Base-by-base conservation (phyloP, 805 yeast genomes). In the Teunomyces lycoperdinae region DNA sequence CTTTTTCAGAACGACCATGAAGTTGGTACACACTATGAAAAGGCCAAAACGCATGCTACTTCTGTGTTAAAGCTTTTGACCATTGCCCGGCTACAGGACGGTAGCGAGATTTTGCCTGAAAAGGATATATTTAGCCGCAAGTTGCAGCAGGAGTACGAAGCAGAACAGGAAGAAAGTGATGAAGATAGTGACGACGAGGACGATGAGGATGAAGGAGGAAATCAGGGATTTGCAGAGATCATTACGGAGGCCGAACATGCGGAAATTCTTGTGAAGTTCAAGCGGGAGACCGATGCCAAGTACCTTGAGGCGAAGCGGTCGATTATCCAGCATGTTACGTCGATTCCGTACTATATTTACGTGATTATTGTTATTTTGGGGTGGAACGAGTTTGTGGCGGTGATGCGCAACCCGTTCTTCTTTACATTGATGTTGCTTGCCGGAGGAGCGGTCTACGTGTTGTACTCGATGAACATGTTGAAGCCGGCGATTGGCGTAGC, bases 351-450 rank as follows among this genome's bases (percentile, higher is more conserved):
- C 54, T 94, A 85, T 73, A 81, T 94, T 48, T 90, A 89, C 68
- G 68, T 81, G 9, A 60, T 92, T 10, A 70, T 94, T 20, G 64
- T 86, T 2, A 82, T 87, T 3, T 72, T 94, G 17, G 99, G 99
- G 8, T 94, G 97, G 97, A 91, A 91, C 65, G 97, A 94, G 73
- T 85, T 94, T 55, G 79, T 90, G 86, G 85, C 94, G 8, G 80
- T 94, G 13, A 61, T 94, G 39, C 79, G 95, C 53, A 91, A 88
- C 62, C 97, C 99, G 45, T 58, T 92, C n/a, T 78, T 87, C 56
- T 82, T 91, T 54, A 74, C 87, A 5, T 63, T 90, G 43, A 57
- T 79, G 1, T 62, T 91, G 39, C 44, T 89, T 9, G 40, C 76
- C 1, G 78, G 78, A 1, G 88, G 87, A 0, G 85, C 80, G 1